Evolutionary conservation across 2,329 filamentous ascomycete genomes (phyloP).

Genomic region (Venturiaceae sp.): DNA sequence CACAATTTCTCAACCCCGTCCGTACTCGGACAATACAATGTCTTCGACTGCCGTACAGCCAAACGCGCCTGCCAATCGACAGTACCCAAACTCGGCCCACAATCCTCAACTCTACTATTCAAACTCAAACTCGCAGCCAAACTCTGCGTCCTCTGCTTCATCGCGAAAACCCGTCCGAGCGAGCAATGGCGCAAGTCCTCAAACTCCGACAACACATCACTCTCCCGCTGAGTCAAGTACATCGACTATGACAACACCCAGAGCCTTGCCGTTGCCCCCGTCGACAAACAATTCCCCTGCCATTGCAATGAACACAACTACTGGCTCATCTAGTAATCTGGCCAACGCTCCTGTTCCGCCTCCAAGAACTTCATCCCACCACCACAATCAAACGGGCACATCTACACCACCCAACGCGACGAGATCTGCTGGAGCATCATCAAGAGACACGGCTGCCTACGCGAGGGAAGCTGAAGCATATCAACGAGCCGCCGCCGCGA

Average conservation of each 20-base stretch:
- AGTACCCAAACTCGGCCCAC: conserved; percentile 17
- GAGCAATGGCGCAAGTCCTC: conserved; percentile 24
- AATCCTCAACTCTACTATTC: conserved; percentile 14
- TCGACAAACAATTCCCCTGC: conserved; percentile 32
- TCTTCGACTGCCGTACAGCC: conserved; percentile 22
- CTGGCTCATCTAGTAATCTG: conserved; percentile 49
- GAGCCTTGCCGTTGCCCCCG: conserved; percentile 31
- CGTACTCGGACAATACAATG: conserved; percentile 19
- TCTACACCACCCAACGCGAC: conserved; percentile 11
- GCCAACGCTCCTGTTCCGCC: conserved; percentile 46
- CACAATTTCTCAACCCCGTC: not conserved
- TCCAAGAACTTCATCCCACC: conserved; percentile 71
- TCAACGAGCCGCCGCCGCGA: conserved; percentile 11
- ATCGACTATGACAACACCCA: conserved; percentile 30
- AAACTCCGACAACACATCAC: conserved; percentile 22
- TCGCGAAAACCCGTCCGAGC: conserved; percentile 23
- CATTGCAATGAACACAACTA: conserved; percentile 36
- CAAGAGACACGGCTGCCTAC: conserved; percentile 9
- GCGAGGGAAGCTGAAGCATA: conserved; percentile 9
- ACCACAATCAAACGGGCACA: conserved; percentile 34
- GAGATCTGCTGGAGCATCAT: conserved; percentile 14
- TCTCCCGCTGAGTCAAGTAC: conserved; percentile 23
- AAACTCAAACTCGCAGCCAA: not conserved
- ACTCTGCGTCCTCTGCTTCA: conserved; percentile 3
- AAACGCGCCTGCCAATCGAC: conserved; percentile 17